These are phyloP conservation scores for Phanerochaete carnosa DNA, from an alignment of 768 basidiomycete species.

Conservation along the genomic window DNA sequence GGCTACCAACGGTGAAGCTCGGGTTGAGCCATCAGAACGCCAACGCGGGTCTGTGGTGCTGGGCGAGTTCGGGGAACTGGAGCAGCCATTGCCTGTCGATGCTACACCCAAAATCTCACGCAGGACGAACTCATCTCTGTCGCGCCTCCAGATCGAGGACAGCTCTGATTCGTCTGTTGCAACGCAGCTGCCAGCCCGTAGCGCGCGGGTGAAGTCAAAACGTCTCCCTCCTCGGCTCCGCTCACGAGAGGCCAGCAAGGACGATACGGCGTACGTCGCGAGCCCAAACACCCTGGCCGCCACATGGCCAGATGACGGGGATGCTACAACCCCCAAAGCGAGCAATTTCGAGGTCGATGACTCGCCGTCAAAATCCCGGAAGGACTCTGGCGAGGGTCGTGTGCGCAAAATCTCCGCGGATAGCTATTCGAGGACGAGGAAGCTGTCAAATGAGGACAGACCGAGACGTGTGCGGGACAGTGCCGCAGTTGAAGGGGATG, in stretches of 20 bases:
- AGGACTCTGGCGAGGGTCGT: conserved; percentile 27
- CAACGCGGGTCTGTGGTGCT: conserved; percentile 32
- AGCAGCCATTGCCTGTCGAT: conserved; percentile 10
- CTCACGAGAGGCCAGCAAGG: conserved; percentile 31
- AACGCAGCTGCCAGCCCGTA: conserved; percentile 29
- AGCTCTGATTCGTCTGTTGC: conserved; percentile 50
- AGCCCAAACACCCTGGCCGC: conserved; percentile 46
- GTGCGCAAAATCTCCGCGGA: conserved; percentile 28
- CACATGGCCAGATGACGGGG: conserved; percentile 52
- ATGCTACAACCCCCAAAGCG: conserved; percentile 58
- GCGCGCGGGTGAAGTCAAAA: conserved; percentile 50
- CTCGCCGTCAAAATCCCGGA: conserved; percentile 26
- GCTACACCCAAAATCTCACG: conserved; percentile 5
- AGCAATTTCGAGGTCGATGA: conserved; percentile 40
- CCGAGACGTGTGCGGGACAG: conserved; percentile 45
- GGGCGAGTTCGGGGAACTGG: conserved; percentile 20
- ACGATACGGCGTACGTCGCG: conserved; percentile 14
- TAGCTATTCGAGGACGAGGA: conserved; percentile 32
- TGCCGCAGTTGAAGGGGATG: conserved; percentile 74
- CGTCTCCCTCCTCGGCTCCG: conserved; percentile 44
- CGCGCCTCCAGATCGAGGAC: conserved; percentile 29
- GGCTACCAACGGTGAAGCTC: conserved; percentile 16
- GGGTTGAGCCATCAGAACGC: conserved; percentile 25
- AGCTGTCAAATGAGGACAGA: conserved; percentile 39
- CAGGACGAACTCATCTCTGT: conserved; percentile 13